phyloP scores from a whole-genome alignment of 768 basidiomycete genomes.

The Mycena haematopus region DNA sequence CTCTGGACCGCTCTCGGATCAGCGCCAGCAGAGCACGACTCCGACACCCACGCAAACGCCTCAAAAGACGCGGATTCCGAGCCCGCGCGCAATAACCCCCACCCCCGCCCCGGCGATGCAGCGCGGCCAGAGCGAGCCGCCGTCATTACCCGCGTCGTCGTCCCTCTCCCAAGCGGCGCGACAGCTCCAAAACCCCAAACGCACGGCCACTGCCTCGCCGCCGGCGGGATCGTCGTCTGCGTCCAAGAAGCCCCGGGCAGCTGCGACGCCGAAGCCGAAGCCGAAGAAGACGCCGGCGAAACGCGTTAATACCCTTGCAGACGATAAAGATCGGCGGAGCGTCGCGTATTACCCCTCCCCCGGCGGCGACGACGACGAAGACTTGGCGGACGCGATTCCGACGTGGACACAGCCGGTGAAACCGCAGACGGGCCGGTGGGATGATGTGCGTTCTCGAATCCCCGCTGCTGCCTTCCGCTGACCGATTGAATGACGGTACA shows the following conservation, averaged over 20 bases:
- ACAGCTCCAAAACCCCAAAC: constrained; percentile 39
- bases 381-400: constrained; percentile 78
- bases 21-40: constrained; percentile 30
- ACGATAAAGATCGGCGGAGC: constrained; percentile 57
- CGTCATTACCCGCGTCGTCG: constrained; percentile 41
- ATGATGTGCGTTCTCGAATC: constrained; percentile 61
- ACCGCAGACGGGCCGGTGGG: constrained; percentile 77
- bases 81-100: constrained; percentile 22
- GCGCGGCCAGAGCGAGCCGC: constrained; percentile 47
- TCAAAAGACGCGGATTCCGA: constrained; percentile 31
- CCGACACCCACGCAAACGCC: constrained; percentile 36
- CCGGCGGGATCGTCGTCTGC: constrained; percentile 39
- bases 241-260: constrained; percentile 47
- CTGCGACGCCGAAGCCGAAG: constrained; percentile 40
- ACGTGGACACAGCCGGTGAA: constrained; percentile 77
- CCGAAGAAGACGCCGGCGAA: constrained; percentile 51
- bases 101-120: constrained; percentile 34
- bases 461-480: constrained; percentile 18
- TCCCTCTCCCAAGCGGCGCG: constrained; percentile 37
- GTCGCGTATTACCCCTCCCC: constrained; percentile 75
- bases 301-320: constrained; percentile 41
- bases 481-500: constrained; percentile 36
- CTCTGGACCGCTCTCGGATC: constrained; percentile 9
- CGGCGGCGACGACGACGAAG: constrained; percentile 54
- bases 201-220: constrained; percentile 31